Base-by-base conservation (phyloP, 345 rosid species). In the Citrus inodora region DNA sequence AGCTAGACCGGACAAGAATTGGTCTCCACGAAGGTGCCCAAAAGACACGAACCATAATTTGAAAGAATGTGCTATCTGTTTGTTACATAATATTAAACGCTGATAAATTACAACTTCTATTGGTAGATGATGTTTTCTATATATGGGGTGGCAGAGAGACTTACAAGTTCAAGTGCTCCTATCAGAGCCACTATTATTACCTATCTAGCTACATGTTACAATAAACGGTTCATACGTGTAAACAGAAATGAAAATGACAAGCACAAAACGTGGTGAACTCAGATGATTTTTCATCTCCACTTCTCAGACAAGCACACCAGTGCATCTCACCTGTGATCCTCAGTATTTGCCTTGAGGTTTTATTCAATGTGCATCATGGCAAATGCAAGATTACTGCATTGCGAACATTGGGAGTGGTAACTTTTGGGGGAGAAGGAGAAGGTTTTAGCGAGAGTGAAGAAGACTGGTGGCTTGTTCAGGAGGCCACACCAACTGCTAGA, bases 401-500 rank as follows among this genome's bases (percentile, higher is more conserved):
- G 38, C 56, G 59, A 24, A 63, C 28, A 55, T 30, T 11, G 11
- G 35, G 53, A 17, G 38, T 59, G 9, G 77, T 40, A 22, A 33
- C 32, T 67, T 66, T 40, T 46, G 17, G 17, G 46, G 62, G 55
- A 25, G 46, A 82, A 66, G 16, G 63, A 9, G 19, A 75, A 62
- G 5, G 14, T 10, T 17, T 1, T 3, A 11, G 51, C 4, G 5
- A 46, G 30, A 22, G 67, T 0, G 17, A 70, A n/a, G 35, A 40
- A 53, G 17, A 7, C 42, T 6, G 30, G 74, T 2, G 30, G 24
- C 38, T 48, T 38, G 55, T 35, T 90, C 79, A 87, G 63, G 91
- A 89, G 35, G 88, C 84, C 35, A 86, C 89, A 10, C 87, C 86
- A 42, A 83, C 86, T 27, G 90, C 85, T 63, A 82, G 37, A 73